phyloP scores from a whole-genome alignment of 352 stramenopile species.

The Paralagenidium karlingii region DNA sequence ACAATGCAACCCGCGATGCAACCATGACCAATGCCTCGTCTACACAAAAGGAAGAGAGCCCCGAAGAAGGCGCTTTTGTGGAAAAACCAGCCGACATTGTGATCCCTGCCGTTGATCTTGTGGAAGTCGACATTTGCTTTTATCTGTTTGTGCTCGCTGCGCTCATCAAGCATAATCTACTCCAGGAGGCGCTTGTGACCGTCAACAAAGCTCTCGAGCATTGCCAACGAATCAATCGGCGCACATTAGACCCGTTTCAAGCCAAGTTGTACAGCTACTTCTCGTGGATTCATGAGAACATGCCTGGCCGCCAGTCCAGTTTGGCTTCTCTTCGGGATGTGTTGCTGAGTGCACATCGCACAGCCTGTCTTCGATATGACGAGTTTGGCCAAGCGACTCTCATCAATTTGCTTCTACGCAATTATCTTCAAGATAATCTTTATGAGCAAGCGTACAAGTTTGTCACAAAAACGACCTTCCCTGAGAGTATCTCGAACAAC shows the following conservation, averaged over 20 bases:
- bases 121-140: slow-evolving; percentile 82
- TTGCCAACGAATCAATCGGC: slow-evolving; percentile 67
- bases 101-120: slow-evolving; percentile 46
- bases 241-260: slow-evolving; percentile 67
- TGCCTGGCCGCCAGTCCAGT: slow-evolving; percentile 17
- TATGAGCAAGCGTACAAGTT: slow-evolving; percentile 91
- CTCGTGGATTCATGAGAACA: slow-evolving; percentile 53
- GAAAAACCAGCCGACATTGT: slow-evolving; percentile 8
- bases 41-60: slow-evolving; percentile 7
- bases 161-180: slow-evolving; percentile 58
- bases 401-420: slow-evolving; percentile 86
- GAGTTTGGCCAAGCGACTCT: slow-evolving; percentile 85
- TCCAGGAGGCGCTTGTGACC: slow-evolving; percentile 33
- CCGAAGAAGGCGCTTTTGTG: neutral
- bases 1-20: slow-evolving; percentile 22
- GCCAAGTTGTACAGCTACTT: slow-evolving; percentile 74
- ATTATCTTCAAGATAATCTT: slow-evolving; percentile 82
- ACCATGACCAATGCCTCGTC: slow-evolving; percentile 37
- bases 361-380: slow-evolving; percentile 79
- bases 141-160: slow-evolving; percentile 62
- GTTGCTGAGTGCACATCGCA: slow-evolving; percentile 75
- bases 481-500: slow-evolving; percentile 93
- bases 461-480: slow-evolving; percentile 81
- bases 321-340: slow-evolving; percentile 4
- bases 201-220: slow-evolving; percentile 37